phyloP scores from a whole-genome alignment of 1,139 yeast species.

The Geotrichum citri-aurantii region DNA sequence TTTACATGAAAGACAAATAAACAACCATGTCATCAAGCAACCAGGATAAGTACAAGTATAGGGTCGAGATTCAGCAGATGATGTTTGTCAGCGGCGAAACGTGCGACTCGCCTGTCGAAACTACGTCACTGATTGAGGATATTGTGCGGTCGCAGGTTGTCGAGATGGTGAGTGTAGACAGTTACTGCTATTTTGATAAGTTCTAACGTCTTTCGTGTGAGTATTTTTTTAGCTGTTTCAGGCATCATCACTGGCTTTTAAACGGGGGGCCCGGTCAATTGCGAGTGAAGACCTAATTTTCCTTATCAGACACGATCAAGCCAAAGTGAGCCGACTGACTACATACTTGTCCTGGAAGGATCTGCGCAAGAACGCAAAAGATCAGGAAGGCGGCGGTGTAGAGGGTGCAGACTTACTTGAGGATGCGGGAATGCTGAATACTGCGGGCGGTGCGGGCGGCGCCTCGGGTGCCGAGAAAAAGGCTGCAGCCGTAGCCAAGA shows the following conservation, averaged over 20 bases:
- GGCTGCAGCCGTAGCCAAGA: conserved; percentile 47
- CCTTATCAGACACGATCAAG: conserved; percentile 85
- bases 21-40: neutral
- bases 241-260: conserved; percentile 69
- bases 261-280: conserved; percentile 78
- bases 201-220: neutral
- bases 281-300: conserved; percentile 92
- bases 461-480: conserved; percentile 47
- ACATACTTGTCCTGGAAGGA: conserved; percentile 97
- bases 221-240: conserved; percentile 44
- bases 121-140: conserved; percentile 88
- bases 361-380: conserved; percentile 93
- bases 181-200: neutral
- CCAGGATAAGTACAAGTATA: conserved; percentile 29
- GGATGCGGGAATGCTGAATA: conserved; percentile 37
- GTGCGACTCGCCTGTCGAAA: conserved; percentile 87
- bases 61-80: conserved; percentile 49
- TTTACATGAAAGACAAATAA: neutral
- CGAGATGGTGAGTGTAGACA: conserved; percentile 47
- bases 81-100: conserved; percentile 98
- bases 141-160: conserved; percentile 93
- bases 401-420: conserved; percentile 50
- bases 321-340: conserved; percentile 84
- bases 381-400: conserved; percentile 84
- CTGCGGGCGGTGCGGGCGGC: conserved; percentile 17